Conservation (phyloP, 164 flowering plant species). For the grape (Vitis vinifera) region ASM3070453v1 NC_081809.1:4690001-4690500, state of each 20-base stretch:
- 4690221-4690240: constrained; percentile 48
- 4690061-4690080: neutral
- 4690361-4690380: no score
- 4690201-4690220: constrained; percentile 55
- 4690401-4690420: no score
- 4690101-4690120: constrained; percentile 8
- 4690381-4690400: no score
- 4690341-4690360: no score
- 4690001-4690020: neutral
- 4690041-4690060: constrained; percentile 17
- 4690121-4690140: constrained; percentile 89
- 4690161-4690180: constrained; percentile 87
- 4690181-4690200: constrained; percentile 82
- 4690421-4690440: no score
- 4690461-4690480: no score
- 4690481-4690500: no score
- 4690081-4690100: constrained; percentile 8
- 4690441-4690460: no score
- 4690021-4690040: constrained; percentile 16
- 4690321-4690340: constrained; percentile 57
- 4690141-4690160: constrained; percentile 72
- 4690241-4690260: constrained; percentile 52
- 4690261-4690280: constrained; percentile 59
- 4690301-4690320: constrained; percentile 49
- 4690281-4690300: constrained; percentile 74